Percentiles rank a stretch among this genome's conserved stretches.
Conservation (phyloP, 352 stramenopile species). For the Pilasporangium apinafurcum region DNA sequence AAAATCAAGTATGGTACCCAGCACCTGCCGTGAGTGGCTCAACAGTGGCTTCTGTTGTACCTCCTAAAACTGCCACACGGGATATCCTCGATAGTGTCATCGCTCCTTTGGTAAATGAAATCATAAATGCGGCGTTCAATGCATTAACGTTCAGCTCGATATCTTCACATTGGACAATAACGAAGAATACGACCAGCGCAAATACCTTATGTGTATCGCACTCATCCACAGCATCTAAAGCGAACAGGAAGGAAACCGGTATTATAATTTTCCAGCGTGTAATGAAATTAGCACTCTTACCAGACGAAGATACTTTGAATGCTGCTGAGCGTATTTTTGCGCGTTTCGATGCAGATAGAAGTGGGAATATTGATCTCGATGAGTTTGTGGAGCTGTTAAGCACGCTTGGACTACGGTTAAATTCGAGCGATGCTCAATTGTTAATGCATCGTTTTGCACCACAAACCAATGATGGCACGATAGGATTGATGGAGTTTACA, state of each 20-base stretch:
- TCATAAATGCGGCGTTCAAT: constrained; percentile 33
- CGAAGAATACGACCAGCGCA: constrained; percentile 16
- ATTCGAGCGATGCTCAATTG: constrained; percentile 21
- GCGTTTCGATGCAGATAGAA: constrained; percentile 42
- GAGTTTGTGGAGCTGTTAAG: constrained; percentile 44
- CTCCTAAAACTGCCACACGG: not conserved
- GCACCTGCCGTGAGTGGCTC: not conserved
- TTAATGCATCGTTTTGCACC: constrained; percentile 43
- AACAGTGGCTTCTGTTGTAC: not conserved
- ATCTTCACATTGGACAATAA: constrained; percentile 26
- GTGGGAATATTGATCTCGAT: constrained; percentile 42
- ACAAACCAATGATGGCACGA: constrained; percentile 3
- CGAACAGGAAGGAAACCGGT: constrained; percentile 7
- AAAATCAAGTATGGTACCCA: constrained; percentile 51
- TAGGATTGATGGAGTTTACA: constrained; percentile 21
- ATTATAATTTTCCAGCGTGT: constrained; percentile 44
- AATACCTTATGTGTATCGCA: constrained; percentile 3
- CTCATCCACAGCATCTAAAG: constrained; percentile 3
- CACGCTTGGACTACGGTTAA: constrained; percentile 36
- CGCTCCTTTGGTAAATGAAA: constrained; percentile 21
- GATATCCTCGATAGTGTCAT: constrained; percentile 28
- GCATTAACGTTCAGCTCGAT: constrained; percentile 24
- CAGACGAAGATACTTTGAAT: constrained; percentile 4
- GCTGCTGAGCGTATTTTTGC: constrained; percentile 37
- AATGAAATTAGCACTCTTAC: constrained; percentile 20